A percentile compares a stretch with the other conserved stretches of the same genome.
Evolutionary conservation across 2,329 filamentous ascomycete genomes (phyloP).

Genomic region (Verruconis gallopava): DNA sequence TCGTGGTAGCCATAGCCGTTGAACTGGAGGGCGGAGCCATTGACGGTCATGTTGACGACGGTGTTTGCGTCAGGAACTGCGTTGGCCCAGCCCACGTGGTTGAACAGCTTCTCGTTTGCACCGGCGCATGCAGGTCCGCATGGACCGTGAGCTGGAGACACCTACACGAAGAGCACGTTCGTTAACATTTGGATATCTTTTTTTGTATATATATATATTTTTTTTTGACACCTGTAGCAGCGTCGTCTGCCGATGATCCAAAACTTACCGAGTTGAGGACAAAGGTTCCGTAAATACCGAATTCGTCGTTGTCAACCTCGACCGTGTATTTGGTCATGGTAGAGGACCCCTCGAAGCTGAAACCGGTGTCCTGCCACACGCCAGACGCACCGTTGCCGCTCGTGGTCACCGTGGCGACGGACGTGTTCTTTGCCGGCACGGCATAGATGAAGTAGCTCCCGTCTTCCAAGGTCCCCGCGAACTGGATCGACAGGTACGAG

Average conservation of each 20-base stretch:
- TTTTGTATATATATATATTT: too few relatives aligned
- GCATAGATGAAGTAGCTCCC: neutral
- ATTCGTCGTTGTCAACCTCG: neutral
- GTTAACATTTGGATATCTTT: too few relatives aligned
- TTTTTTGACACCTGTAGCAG: too few relatives aligned
- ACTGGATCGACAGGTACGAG: neutral
- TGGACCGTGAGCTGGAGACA: conserved; percentile 15
- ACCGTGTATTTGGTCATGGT: conserved; percentile 1
- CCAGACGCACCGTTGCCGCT: neutral
- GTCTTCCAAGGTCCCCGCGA: conserved; percentile 1
- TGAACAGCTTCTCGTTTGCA: conserved; percentile 17
- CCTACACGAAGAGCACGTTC: too few relatives aligned
- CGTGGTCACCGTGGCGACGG: neutral
- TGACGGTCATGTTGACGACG: conserved; percentile 19
- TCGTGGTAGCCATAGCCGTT: conserved; percentile 33
- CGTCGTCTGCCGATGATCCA: too few relatives aligned
- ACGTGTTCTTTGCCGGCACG: neutral
- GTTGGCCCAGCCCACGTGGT: conserved; percentile 28
- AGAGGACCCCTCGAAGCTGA: neutral
- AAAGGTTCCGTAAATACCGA: conserved; percentile 3
- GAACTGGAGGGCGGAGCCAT: conserved; percentile 22
- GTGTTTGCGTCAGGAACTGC: conserved; percentile 24
- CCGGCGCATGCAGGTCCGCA: conserved; percentile 15
- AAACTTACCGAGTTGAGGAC: conserved; percentile 3
- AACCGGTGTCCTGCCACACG: neutral